phyloP scores from a whole-genome alignment of 306 rosid genomes.

The Glycyrrhiza uralensis region DNA sequence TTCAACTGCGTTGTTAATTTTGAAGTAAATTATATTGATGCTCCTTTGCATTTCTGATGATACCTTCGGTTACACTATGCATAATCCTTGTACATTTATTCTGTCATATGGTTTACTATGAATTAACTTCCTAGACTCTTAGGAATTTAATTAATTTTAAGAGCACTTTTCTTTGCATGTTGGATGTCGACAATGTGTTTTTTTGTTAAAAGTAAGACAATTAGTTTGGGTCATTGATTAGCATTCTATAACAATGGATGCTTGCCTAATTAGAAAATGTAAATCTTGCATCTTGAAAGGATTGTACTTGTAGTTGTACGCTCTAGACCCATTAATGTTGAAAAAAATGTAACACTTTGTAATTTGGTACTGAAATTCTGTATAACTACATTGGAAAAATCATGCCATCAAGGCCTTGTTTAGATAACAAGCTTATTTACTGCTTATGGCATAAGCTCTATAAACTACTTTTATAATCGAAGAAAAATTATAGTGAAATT shows the following conservation, averaged over 20 bases:
- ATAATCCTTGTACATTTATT: background rate
- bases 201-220: constrained; percentile 2
- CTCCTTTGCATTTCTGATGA: background rate
- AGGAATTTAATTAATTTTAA: constrained; percentile 1
- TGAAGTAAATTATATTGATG: background rate
- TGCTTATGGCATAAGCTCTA: too few relatives aligned
- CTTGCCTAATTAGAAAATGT: background rate
- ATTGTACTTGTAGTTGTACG: background rate
- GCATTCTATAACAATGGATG: background rate
- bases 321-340: background rate
- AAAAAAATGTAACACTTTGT: background rate
- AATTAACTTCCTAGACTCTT: background rate
- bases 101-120: background rate
- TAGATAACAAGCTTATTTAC: too few relatives aligned
- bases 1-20: background rate
- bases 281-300: background rate
- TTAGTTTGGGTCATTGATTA: background rate
- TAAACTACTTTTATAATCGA: too few relatives aligned
- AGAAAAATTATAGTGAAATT: too few relatives aligned
- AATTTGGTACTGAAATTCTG: background rate
- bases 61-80: background rate
- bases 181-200: background rate
- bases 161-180: background rate
- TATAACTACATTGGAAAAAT: background rate
- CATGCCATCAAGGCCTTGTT: background rate